phyloP scores from a whole-genome alignment of 2,329 filamentous ascomycete genomes.

The Cyphellophora europaea region DNA sequence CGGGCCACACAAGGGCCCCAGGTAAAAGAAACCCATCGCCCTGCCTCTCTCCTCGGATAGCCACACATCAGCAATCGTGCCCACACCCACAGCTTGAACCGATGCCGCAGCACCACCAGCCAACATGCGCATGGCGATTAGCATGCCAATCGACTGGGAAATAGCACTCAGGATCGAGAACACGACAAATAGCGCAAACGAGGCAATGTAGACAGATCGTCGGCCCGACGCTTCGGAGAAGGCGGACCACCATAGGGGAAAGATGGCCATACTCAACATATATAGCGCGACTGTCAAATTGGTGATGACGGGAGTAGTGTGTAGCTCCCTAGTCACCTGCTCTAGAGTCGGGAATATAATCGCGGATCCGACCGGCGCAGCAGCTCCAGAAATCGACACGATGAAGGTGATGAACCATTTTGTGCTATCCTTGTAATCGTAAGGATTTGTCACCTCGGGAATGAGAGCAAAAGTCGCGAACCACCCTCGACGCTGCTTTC shows the following conservation, averaged over 20 bases:
- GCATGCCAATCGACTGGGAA: slow-evolving; percentile 61
- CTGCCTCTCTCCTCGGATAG: slow-evolving; percentile 60
- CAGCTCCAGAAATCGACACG: slow-evolving; percentile 66
- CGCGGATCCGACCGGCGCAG: slow-evolving; percentile 72
- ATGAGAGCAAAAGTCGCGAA: slow-evolving; percentile 62
- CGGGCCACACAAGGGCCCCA: slow-evolving; percentile 68
- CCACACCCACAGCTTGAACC: slow-evolving; percentile 74
- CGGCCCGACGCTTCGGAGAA: slow-evolving; percentile 66
- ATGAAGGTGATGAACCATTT: slow-evolving; percentile 82
- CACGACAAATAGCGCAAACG: slow-evolving; percentile 62
- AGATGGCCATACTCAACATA: slow-evolving; percentile 75
- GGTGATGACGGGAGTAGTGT: slow-evolving; percentile 54
- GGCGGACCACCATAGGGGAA: slow-evolving; percentile 78
- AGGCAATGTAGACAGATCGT: slow-evolving; percentile 67
- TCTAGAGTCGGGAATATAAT: slow-evolving; percentile 71
- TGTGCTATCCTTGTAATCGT: slow-evolving; percentile 59
- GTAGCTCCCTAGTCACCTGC: slow-evolving; percentile 52
- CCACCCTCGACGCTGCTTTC: slow-evolving; percentile 57
- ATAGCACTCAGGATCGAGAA: slow-evolving; percentile 63
- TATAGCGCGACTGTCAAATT: slow-evolving; percentile 72
- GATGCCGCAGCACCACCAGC: slow-evolving; percentile 69
- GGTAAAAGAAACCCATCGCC: slow-evolving; percentile 78
- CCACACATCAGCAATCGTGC: slow-evolving; percentile 76
- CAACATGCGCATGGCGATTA: slow-evolving; percentile 66
- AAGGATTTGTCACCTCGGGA: slow-evolving; percentile 69